Evolutionary conservation across 2,329 filamentous ascomycete genomes (phyloP).

Genomic region (Colletotrichum sp.): DNA sequence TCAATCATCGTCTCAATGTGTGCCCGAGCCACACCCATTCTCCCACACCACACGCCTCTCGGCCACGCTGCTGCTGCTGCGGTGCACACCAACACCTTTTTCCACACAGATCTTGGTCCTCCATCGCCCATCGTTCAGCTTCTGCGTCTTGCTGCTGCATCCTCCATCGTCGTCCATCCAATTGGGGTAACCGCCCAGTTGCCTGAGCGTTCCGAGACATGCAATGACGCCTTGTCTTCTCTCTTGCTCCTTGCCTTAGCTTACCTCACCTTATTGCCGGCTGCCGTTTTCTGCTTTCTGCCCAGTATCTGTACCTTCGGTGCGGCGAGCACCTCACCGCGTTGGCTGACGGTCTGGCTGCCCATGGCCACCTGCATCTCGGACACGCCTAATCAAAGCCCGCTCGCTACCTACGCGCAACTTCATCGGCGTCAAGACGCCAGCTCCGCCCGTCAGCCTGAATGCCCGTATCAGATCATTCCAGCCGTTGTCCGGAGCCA

Average conservation of each 20-base stretch:
- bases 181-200: not conserved
- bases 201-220: conserved; percentile 6
- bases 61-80: not conserved
- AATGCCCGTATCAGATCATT: conserved; percentile 4
- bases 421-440: not conserved
- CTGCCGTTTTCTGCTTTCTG: not conserved
- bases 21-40: not conserved
- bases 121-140: not conserved
- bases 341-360: not conserved
- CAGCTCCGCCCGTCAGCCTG: not conserved
- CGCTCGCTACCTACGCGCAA: not conserved
- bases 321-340: not conserved
- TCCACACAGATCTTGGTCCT: not conserved
- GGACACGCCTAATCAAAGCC: conserved; percentile 2
- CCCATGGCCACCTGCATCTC: not conserved
- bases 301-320: not conserved
- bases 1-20: not conserved
- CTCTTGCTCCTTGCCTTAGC: not conserved
- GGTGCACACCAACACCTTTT: not conserved
- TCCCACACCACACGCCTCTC: not conserved
- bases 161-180: not conserved
- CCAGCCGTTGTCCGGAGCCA: not conserved
- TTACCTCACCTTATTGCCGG: not conserved
- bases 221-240: conserved; percentile 10
- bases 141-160: not conserved